phyloP scores from a whole-genome alignment of 2,329 filamentous ascomycete species.

The Taxawa tesnikishii region DNA sequence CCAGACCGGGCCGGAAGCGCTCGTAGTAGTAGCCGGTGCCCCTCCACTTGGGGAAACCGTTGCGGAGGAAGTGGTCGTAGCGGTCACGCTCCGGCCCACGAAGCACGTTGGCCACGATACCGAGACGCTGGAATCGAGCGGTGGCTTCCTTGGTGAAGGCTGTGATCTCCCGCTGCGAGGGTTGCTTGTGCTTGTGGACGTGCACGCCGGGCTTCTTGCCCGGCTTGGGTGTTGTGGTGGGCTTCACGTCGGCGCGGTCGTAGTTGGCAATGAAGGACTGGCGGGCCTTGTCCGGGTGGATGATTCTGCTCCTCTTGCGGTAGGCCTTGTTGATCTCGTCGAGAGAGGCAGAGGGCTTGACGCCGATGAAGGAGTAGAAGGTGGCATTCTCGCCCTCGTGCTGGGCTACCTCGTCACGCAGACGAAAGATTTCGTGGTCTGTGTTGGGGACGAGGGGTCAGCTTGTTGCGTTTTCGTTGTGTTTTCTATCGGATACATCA shows the following conservation, averaged over 20 bases:
- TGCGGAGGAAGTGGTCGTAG: slow-evolving; percentile 86
- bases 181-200: slow-evolving; percentile 57
- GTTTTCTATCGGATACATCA: neutral
- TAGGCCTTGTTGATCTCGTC: slow-evolving; percentile 92
- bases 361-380: slow-evolving; percentile 87
- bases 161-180: slow-evolving; percentile 62
- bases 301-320: slow-evolving; percentile 67
- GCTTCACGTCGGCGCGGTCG: slow-evolving; percentile 40
- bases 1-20: slow-evolving; percentile 81
- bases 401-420: slow-evolving; percentile 72
- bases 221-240: slow-evolving; percentile 25
- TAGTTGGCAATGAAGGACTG: slow-evolving; percentile 66
- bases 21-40: slow-evolving; percentile 98
- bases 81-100: slow-evolving; percentile 68
- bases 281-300: slow-evolving; percentile 94
- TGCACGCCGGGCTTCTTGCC: slow-evolving; percentile 48
- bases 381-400: slow-evolving; percentile 67
- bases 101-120: slow-evolving; percentile 75
- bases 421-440: slow-evolving; percentile 97
- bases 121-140: slow-evolving; percentile 72
- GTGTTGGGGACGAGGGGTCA: slow-evolving; percentile 11
- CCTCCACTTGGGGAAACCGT: slow-evolving; percentile 94
- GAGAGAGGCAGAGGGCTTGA: slow-evolving; percentile 58
- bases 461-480: slow-evolving; percentile 5
- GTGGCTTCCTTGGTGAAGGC: slow-evolving; percentile 68